Evolutionary conservation across 1,284 basidiomycete genomes (phyloP).

Genomic region (Heliocybe sulcata): DNA sequence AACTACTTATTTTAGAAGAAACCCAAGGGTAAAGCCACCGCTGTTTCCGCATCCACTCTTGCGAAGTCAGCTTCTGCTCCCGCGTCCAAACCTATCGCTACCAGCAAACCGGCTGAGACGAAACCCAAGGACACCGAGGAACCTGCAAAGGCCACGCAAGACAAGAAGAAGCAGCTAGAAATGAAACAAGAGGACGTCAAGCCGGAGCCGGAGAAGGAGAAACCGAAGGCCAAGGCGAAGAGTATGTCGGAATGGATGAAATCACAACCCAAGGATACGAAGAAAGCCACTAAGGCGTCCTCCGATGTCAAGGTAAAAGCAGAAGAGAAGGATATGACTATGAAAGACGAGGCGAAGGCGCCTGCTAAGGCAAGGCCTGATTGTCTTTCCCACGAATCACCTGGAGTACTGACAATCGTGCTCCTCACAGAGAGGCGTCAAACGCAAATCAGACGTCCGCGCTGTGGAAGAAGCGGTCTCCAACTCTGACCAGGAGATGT

Average conservation of each 20-base stretch:
- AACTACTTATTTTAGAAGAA: slow-evolving; percentile 5
- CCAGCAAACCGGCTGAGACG: slow-evolving; percentile 5
- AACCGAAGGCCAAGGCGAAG: slow-evolving; percentile 42
- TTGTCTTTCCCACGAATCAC: background rate
- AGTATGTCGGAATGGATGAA: slow-evolving; percentile 51
- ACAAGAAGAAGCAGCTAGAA: slow-evolving; percentile 9
- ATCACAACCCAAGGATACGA: slow-evolving; percentile 37
- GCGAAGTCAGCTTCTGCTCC: slow-evolving; percentile 7
- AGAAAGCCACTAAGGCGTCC: slow-evolving; percentile 6
- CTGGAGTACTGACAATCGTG: background rate
- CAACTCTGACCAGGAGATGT: slow-evolving; percentile 44
- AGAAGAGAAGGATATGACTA: slow-evolving; percentile 7
- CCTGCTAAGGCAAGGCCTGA: slow-evolving; percentile 3
- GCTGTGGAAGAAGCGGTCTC: slow-evolving; percentile 20
- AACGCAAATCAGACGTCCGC: slow-evolving; percentile 40
- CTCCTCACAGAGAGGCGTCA: slow-evolving; percentile 39
- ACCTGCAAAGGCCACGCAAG: slow-evolving; percentile 13
- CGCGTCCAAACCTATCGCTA: background rate
- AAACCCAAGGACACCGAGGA: slow-evolving; percentile 6
- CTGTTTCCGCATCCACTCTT: background rate
- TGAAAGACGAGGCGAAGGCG: slow-evolving; percentile 7
- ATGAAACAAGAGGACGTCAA: slow-evolving; percentile 14
- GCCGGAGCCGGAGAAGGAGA: slow-evolving; percentile 13
- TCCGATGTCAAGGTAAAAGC: slow-evolving; percentile 4
- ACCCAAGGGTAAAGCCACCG: slow-evolving; percentile 11